phyloP scores from a whole-genome alignment of 345 rosid species.

The Murraya koenigii region DNA sequence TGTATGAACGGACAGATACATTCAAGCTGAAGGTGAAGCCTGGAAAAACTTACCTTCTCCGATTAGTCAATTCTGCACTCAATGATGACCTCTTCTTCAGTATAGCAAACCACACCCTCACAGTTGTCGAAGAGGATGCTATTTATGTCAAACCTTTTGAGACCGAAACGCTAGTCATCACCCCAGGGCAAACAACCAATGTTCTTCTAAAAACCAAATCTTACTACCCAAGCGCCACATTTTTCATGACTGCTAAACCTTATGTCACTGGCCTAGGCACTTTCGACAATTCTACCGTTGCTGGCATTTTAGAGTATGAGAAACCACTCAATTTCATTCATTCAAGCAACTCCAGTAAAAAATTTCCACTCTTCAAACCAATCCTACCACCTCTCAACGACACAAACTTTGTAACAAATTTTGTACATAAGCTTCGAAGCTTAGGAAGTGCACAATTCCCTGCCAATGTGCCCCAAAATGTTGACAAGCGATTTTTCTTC shows the following conservation, averaged over 20 bases:
- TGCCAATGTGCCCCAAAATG: slow-evolving; percentile 60
- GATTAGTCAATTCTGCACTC: slow-evolving; percentile 50
- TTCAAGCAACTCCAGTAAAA: slow-evolving; percentile 29
- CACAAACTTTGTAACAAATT: slow-evolving; percentile 53
- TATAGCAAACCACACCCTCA: slow-evolving; percentile 48
- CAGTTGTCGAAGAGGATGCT: slow-evolving; percentile 45
- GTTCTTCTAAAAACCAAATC: slow-evolving; percentile 43
- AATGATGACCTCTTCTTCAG: slow-evolving; percentile 58
- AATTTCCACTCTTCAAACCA: slow-evolving; percentile 48
- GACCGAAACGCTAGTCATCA: slow-evolving; percentile 35
- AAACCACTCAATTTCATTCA: slow-evolving; percentile 21
- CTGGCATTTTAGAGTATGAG: slow-evolving; percentile 41
- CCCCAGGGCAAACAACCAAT: slow-evolving; percentile 50
- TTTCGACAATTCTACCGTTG: slow-evolving; percentile 54
- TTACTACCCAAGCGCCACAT: slow-evolving; percentile 40
- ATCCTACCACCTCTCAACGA: slow-evolving; percentile 56
- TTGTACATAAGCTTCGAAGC: slow-evolving; percentile 47
- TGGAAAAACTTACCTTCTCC: slow-evolving; percentile 44
- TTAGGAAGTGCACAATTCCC: slow-evolving; percentile 44
- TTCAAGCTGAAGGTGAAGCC: slow-evolving; percentile 48
- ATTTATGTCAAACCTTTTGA: slow-evolving; percentile 43
- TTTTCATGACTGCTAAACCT: slow-evolving; percentile 61
- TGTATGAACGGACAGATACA: slow-evolving; percentile 28
- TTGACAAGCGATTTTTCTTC: slow-evolving; percentile 58
- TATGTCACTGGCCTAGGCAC: slow-evolving; percentile 66